Evolutionary conservation across 257 asterid species (phyloP), one percentile per base, ranked within the genome.

Genomic region (Coffea canephora): DNA sequence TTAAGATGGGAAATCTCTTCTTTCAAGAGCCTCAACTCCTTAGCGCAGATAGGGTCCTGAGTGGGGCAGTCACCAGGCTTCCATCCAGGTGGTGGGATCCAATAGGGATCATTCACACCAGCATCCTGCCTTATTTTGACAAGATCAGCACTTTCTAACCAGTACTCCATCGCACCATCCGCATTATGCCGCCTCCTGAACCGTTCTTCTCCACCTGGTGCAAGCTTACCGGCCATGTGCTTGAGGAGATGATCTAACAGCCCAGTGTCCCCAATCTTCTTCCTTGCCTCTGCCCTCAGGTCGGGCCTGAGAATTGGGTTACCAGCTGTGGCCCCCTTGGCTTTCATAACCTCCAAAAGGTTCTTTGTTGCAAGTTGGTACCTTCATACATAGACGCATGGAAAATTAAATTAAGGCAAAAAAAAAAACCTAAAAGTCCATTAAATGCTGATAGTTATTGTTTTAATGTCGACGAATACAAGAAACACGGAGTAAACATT

Each of bases 21-120:
- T 79, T 78, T 93, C 84, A 96, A 76, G 66, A 80, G 84, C 84
- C 81, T 96, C 61, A 96, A 71, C 82, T 91, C 97, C 77, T 83
- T 85, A 34, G 97, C 96, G 88, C 93, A 92, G 10, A 85, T 81
- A 15, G 99, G 99, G 75, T 93, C 96, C 84, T 94, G 99, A 77
- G 93, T 91, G 46, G 97, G 97, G 65, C 94, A 86, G 84, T 96
- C 97, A 78, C 99, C 99, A 54, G 82, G 95, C 76, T 86, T 82
- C 99, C 99, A 96, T 75, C 99, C 99, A 79, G 91, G 94, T 13
- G 99, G 99, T 68, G 99, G 99, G 69, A 90, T 85, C 99, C 99
- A 96, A 78, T 82, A 96, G 77, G 99, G 97, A 80, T 96, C 97
- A 74, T 80, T 69, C 1, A 94, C 95, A 71, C 97, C 99, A 72